Percentiles rank a stretch among this genome's conserved stretches.
Conservation (phyloP, 495 filamentous ascomycete species). For the Ramalina peruviana region DNA sequence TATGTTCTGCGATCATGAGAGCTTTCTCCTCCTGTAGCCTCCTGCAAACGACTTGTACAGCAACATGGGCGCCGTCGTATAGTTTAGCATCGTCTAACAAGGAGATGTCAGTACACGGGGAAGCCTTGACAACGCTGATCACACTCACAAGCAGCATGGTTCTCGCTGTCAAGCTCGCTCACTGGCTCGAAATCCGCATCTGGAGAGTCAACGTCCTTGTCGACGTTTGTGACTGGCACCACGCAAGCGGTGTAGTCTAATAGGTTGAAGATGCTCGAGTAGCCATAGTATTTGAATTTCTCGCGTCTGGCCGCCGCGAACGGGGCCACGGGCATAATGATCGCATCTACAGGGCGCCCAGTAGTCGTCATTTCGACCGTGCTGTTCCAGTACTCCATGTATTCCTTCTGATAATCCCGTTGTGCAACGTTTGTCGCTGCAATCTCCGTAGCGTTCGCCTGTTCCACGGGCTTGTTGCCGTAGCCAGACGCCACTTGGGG, state of each 20-base stretch:
- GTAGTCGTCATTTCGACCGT: conserved; percentile 39
- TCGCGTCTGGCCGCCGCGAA: conserved; percentile 35
- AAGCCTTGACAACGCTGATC: not conserved
- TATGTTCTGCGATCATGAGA: conserved; percentile 25
- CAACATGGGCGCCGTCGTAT: conserved; percentile 41
- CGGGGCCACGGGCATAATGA: conserved; percentile 33
- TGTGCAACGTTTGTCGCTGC: conserved; percentile 42
- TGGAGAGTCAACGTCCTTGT: conserved; percentile 38
- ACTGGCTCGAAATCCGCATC: conserved; percentile 23
- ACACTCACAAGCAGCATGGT: conserved; percentile 39
- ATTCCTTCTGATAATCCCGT: conserved; percentile 45
- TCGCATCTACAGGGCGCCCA: conserved; percentile 39
- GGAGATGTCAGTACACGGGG: not conserved
- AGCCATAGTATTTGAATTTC: conserved; percentile 36
- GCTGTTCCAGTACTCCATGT: conserved; percentile 58
- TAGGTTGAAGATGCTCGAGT: conserved; percentile 37
- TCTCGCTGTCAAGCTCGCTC: conserved; percentile 28
- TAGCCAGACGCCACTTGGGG: conserved; percentile 26
- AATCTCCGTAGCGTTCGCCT: conserved; percentile 32
- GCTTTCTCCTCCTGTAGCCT: conserved; percentile 42
- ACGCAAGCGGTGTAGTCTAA: conserved; percentile 44
- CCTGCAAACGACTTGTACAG: conserved; percentile 36
- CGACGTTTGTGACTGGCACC: conserved; percentile 43
- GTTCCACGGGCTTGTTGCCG: conserved; percentile 8
- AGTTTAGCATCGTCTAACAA: conserved; percentile 35